A percentile compares a stretch with the other conserved stretches of the same genome.
phyloP scores from a whole-genome alignment of 2,329 filamentous ascomycete genomes.

The Stagonosporopsis tanaceti region DNA sequence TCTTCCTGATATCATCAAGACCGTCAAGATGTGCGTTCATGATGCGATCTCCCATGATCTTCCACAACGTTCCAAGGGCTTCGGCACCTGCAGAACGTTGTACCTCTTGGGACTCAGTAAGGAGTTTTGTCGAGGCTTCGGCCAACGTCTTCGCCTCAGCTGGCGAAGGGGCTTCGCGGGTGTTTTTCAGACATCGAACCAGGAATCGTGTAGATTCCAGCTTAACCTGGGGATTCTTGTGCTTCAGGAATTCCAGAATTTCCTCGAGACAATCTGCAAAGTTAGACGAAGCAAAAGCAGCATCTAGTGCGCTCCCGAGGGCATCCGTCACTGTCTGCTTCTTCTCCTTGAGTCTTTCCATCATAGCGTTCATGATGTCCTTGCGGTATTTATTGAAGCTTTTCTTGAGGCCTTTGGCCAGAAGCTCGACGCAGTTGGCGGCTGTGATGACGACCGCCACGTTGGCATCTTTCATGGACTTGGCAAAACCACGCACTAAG shows the following conservation, averaged over 20 bases:
- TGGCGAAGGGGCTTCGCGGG: constrained; percentile 82
- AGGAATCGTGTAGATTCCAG: constrained; percentile 93
- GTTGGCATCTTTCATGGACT: constrained; percentile 99
- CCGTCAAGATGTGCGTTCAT: constrained; percentile 94
- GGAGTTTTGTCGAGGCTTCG: constrained; percentile 86
- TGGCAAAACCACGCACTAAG: constrained; percentile 82
- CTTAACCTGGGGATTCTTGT: constrained; percentile 98
- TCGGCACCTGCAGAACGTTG: constrained; percentile 91
- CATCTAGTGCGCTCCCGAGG: constrained; percentile 82
- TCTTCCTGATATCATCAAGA: constrained; percentile 93
- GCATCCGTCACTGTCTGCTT: constrained; percentile 89
- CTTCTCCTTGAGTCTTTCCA: constrained; percentile 98
- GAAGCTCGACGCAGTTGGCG: constrained; percentile 87
- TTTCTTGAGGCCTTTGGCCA: constrained; percentile 84
- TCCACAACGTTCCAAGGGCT: constrained; percentile 93
- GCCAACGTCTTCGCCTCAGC: constrained; percentile 84
- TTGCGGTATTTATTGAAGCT: constrained; percentile 82
- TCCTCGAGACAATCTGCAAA: constrained; percentile 92
- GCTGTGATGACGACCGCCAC: constrained; percentile 92
- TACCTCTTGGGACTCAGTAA: constrained; percentile 86
- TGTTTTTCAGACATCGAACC: constrained; percentile 84
- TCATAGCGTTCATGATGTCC: constrained; percentile 83
- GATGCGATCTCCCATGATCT: constrained; percentile 94
- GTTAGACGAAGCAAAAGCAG: constrained; percentile 70
- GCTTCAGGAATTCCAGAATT: constrained; percentile 80